phyloP scores from a whole-genome alignment of 2,329 filamentous ascomycete species.

The Aspergillus nomiae region DNA sequence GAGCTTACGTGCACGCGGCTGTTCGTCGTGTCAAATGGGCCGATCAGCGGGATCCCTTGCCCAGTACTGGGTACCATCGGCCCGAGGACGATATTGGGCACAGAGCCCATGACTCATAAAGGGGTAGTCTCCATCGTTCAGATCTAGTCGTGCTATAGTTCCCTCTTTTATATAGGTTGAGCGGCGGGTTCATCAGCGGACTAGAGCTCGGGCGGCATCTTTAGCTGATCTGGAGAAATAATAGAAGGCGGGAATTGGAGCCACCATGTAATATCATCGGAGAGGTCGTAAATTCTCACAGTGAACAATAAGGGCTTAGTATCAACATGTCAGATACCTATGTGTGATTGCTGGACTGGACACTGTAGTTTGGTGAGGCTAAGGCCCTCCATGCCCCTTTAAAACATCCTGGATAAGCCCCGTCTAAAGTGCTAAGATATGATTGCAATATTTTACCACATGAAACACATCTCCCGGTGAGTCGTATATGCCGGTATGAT shows the following conservation, averaged over 20 bases:
- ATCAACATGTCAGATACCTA: too few species aligned
- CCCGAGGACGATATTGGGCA: background rate
- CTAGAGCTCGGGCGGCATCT: background rate
- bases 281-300: background rate
- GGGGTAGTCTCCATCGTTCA: background rate
- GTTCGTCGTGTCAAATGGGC: background rate
- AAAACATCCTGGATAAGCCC: too few species aligned
- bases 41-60: background rate
- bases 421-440: background rate
- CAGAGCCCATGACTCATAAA: background rate
- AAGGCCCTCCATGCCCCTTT: background rate
- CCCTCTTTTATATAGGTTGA: background rate
- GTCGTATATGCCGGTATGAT: background rate
- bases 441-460: background rate
- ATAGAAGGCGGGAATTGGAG: background rate
- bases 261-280: background rate
- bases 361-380: background rate
- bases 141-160: background rate
- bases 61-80: background rate
- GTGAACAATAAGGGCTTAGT: background rate
- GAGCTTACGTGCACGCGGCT: background rate
- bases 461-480: background rate
- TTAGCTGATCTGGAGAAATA: background rate
- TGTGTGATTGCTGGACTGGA: too few species aligned
- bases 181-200: background rate